These are phyloP conservation scores for Catharanthus roseus DNA, from an alignment of 257 asterid species.

Conservation along the genomic window DNA sequence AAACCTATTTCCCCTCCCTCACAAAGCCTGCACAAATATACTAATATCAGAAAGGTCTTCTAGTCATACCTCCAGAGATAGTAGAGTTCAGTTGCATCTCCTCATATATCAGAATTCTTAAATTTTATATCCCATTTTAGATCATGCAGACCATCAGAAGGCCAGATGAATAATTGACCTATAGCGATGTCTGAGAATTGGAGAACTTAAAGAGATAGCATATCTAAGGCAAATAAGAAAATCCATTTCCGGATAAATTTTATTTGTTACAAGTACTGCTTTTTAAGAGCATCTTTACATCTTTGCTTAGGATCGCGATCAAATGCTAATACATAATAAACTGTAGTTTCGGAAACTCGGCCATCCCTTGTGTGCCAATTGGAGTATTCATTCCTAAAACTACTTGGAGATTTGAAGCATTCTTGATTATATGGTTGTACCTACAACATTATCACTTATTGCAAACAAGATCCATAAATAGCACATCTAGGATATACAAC, in stretches of 20 bases:
- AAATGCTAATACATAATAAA: background rate
- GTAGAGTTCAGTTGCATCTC: background rate
- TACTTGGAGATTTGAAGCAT: background rate
- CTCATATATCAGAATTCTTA: background rate
- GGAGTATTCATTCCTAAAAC: background rate
- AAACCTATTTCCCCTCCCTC: conserved; percentile 35
- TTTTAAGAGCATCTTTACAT: background rate
- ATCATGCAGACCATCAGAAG: background rate
- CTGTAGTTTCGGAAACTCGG: background rate
- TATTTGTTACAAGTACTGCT: background rate
- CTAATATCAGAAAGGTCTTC: background rate
- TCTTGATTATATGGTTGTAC: background rate
- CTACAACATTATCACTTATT: background rate
- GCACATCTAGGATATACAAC: background rate
- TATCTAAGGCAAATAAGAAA: background rate
- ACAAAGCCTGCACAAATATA: conserved; percentile 27
- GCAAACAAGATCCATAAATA: background rate
- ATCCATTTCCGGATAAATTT: background rate
- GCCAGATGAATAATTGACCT: background rate
- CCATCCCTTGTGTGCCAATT: background rate
- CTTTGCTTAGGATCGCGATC: background rate
- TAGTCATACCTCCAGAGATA: background rate
- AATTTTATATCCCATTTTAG: background rate
- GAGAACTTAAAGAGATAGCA: background rate
- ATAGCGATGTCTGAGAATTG: background rate